phyloP scores from a whole-genome alignment of 345 rosid species.

The Salix purpurea region DNA sequence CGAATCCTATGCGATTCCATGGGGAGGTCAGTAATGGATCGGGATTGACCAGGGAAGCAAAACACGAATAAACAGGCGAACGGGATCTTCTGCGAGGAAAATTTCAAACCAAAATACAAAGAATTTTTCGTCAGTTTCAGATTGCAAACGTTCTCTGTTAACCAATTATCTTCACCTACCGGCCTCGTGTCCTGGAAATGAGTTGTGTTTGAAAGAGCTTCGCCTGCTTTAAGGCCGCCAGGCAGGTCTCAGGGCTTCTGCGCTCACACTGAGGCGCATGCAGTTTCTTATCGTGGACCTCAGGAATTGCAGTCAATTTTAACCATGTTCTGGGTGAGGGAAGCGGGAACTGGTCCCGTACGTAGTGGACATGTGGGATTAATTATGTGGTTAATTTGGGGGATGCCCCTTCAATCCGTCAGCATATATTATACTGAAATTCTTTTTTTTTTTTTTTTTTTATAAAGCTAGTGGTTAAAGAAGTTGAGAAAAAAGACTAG shows the following conservation, averaged over 20 bases:
- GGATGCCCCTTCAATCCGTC: too few relatives aligned
- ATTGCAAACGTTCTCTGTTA: background rate
- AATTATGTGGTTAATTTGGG: background rate
- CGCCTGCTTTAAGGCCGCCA: background rate
- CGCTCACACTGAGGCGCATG: background rate
- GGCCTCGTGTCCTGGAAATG: background rate
- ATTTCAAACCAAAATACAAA: background rate
- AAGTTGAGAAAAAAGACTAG: too few relatives aligned
- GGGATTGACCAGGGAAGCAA: too few relatives aligned
- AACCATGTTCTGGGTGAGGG: background rate
- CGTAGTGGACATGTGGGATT: background rate
- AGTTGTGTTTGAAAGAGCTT: background rate
- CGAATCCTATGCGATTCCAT: too few relatives aligned
- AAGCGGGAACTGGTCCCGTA: background rate
- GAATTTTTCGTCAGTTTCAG: background rate
- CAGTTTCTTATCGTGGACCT: background rate
- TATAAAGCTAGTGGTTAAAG: too few relatives aligned
- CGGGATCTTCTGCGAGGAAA: background rate
- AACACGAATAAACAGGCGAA: background rate
- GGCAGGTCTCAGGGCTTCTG: background rate
- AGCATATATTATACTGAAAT: too few relatives aligned
- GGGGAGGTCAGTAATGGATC: too few relatives aligned
- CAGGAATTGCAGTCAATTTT: constrained; percentile 8
- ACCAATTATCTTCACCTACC: background rate
- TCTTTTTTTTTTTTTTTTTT: too few relatives aligned